Evolutionary conservation across 176 grass and related monocot genomes (phyloP).

Genomic region (Luzula sylvatica): DNA sequence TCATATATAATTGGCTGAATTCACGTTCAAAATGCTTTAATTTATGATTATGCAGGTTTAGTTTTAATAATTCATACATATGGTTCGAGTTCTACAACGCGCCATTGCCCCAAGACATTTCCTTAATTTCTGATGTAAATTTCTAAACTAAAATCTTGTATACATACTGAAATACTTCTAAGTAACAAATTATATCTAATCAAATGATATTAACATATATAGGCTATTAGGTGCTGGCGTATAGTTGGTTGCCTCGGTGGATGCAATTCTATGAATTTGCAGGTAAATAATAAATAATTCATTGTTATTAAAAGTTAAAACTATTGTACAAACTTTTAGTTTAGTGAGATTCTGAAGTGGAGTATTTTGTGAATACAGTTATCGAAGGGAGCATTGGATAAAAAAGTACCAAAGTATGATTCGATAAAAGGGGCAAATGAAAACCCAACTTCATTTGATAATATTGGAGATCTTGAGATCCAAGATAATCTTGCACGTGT

Average conservation of each 20-base stretch:
- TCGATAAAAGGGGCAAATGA: conserved; percentile 68
- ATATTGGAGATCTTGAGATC: conserved; percentile 93
- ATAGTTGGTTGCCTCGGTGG: conserved; percentile 83
- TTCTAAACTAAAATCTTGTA: conserved; percentile 6
- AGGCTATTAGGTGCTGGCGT: conserved; percentile 88
- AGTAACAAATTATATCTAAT: conserved; percentile 14
- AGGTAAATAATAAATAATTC: conserved; percentile 35
- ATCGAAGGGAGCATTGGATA: conserved; percentile 66
- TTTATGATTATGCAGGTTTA: conserved; percentile 39
- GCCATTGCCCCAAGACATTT: conserved; percentile 68
- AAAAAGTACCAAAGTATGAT: conserved; percentile 75
- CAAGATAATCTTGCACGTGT: conserved; percentile 88
- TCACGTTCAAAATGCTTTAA: too few species aligned
- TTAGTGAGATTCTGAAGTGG: too few species aligned
- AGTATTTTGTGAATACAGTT: conserved; percentile 55
- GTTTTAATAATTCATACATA: conserved; percentile 85
- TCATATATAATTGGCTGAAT: background rate
- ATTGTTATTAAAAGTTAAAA: background rate
- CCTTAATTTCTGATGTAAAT: conserved; percentile 80
- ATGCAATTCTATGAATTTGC: conserved; percentile 98
- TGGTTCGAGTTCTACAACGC: conserved; percentile 94
- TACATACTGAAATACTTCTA: background rate
- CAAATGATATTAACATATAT: conserved; percentile 14
- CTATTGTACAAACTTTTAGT: conserved; percentile 3
- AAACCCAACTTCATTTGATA: conserved; percentile 70